A percentile compares a stretch with the other conserved stretches of the same genome.
Conservation (phyloP, 192 early-diverging fungal genomes). For the Linnemannia exigua region DNA sequence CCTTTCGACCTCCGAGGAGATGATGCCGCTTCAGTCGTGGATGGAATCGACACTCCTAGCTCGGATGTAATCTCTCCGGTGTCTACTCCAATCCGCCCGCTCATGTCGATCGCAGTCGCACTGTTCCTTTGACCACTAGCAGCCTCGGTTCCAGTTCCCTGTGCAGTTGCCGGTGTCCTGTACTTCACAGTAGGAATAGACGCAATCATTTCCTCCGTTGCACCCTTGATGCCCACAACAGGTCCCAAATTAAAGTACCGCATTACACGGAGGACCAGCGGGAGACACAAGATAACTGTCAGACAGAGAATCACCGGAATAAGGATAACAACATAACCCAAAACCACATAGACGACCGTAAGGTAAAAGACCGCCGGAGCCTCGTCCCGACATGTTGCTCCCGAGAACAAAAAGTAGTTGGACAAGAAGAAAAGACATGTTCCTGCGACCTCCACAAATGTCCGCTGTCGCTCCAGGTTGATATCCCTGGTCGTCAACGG, state of each 20-base stretch:
- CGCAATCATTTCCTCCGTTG: conserved; percentile 75
- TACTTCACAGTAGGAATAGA: conserved; percentile 79
- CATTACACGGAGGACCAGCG: conserved; percentile 74
- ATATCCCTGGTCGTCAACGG: conserved; percentile 37
- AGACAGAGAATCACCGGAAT: conserved; percentile 72
- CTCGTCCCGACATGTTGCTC: conserved; percentile 51
- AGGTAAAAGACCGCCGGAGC: conserved; percentile 74
- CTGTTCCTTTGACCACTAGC: neutral
- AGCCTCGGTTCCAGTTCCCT: neutral
- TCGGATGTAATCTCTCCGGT: neutral
- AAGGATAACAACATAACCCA: conserved; percentile 77
- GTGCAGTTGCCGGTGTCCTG: conserved; percentile 31
- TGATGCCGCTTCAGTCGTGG: neutral
- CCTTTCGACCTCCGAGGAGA: conserved; percentile 11
- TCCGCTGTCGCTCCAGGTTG: conserved; percentile 42
- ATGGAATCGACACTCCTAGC: neutral
- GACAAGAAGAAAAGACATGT: conserved; percentile 46
- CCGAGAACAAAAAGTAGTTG: conserved; percentile 78
- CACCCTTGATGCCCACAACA: conserved; percentile 72
- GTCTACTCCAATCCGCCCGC: neutral
- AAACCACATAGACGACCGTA: conserved; percentile 72
- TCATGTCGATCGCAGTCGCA: conserved; percentile 15
- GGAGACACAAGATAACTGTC: conserved; percentile 75
- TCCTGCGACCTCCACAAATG: conserved; percentile 53
- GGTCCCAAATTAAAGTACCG: conserved; percentile 67